phyloP scores from a whole-genome alignment of 345 rosid genomes.

The Hibiscus mutabilis region DNA sequence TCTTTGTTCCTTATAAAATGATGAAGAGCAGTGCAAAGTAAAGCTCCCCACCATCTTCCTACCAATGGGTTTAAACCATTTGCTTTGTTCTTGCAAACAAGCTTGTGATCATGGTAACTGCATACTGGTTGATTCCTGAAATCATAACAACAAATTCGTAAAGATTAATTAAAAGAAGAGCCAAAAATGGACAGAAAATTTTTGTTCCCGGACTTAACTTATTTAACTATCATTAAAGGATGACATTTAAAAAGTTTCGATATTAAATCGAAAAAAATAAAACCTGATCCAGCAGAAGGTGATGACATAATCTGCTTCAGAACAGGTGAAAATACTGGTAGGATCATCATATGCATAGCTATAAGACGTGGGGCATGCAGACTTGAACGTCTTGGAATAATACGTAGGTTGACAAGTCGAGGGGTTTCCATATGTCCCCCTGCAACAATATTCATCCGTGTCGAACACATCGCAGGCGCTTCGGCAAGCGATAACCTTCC shows the following conservation, averaged over 20 bases:
- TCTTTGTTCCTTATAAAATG: background rate
- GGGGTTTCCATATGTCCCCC: slow-evolving; percentile 55
- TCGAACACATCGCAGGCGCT: slow-evolving; percentile 88
- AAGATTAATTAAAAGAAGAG: too few relatives aligned
- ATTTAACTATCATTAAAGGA: too few relatives aligned
- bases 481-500: slow-evolving; percentile 56
- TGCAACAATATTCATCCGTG: slow-evolving; percentile 81
- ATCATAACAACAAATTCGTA: background rate
- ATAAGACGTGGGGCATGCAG: slow-evolving; percentile 74
- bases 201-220: too few relatives aligned
- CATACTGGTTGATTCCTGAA: slow-evolving; percentile 56
- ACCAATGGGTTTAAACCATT: slow-evolving; percentile 23
- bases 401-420: slow-evolving; percentile 50
- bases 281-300: slow-evolving; percentile 64
- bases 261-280: background rate
- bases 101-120: slow-evolving; percentile 59
- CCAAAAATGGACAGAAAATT: too few relatives aligned
- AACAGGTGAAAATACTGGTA: slow-evolving; percentile 61
- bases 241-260: background rate
- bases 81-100: slow-evolving; percentile 45
- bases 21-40: slow-evolving; percentile 13
- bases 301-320: slow-evolving; percentile 58
- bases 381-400: slow-evolving; percentile 71
- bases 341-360: slow-evolving; percentile 97
- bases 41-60: slow-evolving; percentile 32